These are phyloP conservation scores for Ceratocystis smalleyi DNA, from an alignment of 2,329 filamentous ascomycete genomes.

Conservation along the genomic window DNA sequence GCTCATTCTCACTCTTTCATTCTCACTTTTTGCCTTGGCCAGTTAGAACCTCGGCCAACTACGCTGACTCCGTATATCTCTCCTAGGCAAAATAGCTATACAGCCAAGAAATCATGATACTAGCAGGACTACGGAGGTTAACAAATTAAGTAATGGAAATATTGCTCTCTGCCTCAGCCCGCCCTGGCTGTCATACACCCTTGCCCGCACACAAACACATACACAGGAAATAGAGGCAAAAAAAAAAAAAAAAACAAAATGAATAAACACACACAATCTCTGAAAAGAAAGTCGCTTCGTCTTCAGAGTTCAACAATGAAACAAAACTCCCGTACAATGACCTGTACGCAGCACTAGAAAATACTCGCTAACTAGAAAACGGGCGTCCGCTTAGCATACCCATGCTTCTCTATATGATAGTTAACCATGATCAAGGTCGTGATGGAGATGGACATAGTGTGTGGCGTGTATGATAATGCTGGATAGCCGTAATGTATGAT, in stretches of 20 bases:
- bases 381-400: background rate
- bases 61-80: background rate
- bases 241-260: too few relatives aligned
- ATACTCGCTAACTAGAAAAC: background rate
- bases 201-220: background rate
- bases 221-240: background rate
- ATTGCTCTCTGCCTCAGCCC: background rate
- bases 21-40: background rate
- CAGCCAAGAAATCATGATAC: constrained; percentile 6
- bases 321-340: background rate
- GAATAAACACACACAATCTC: background rate
- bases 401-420: background rate
- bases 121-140: background rate
- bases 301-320: background rate
- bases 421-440: background rate
- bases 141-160: constrained; percentile 2
- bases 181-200: background rate
- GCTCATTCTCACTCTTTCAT: background rate
- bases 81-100: background rate
- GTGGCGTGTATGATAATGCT: background rate
- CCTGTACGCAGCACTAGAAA: background rate
- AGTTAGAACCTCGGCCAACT: background rate
- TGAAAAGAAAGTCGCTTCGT: background rate
- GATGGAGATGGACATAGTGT: background rate
- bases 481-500: background rate